Percentiles rank a stretch among this genome's conserved stretches.
These are phyloP conservation scores for Orbilia ellipsospora DNA, from an alignment of 2,329 filamentous ascomycete genomes.

Conservation along the genomic window DNA sequence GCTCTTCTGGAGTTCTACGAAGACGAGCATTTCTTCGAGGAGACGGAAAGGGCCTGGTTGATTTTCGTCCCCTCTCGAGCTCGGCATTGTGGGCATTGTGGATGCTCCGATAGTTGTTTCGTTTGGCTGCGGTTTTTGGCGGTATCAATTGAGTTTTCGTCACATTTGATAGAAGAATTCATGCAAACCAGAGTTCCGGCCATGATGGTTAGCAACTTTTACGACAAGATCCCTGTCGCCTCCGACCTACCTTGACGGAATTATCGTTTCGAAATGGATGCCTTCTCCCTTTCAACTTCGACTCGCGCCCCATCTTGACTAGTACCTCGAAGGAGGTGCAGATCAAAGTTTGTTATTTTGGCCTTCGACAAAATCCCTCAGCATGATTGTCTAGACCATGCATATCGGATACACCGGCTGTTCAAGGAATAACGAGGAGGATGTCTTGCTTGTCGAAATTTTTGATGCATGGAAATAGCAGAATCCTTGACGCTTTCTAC, in stretches of 20 bases:
- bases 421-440: conserved; percentile 43
- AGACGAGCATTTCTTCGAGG: conserved; percentile 29
- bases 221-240: conserved; percentile 50
- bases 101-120: conserved; percentile 33
- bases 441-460: conserved; percentile 35
- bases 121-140: conserved; percentile 34
- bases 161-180: conserved; percentile 55
- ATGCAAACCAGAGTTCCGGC: conserved; percentile 55
- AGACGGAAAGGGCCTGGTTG: conserved; percentile 27
- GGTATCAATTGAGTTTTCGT: conserved; percentile 51
- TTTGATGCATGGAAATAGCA: conserved; percentile 51
- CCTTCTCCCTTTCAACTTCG: conserved; percentile 37
- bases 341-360: conserved; percentile 49
- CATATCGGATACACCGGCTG: conserved; percentile 53
- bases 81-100: conserved; percentile 36
- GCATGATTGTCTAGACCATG: conserved; percentile 53
- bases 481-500: conserved; percentile 54
- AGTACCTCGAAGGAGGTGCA: conserved; percentile 46
- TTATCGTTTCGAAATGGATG: conserved; percentile 54
- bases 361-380: conserved; percentile 55
- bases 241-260: conserved; percentile 53
- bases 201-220: conserved; percentile 53
- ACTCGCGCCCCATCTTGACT: conserved; percentile 43
- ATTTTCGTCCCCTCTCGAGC: conserved; percentile 30
- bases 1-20: conserved; percentile 39